Base-by-base conservation (phyloP, 306 rosid genomes). In the Castanospermum australe region DNA sequence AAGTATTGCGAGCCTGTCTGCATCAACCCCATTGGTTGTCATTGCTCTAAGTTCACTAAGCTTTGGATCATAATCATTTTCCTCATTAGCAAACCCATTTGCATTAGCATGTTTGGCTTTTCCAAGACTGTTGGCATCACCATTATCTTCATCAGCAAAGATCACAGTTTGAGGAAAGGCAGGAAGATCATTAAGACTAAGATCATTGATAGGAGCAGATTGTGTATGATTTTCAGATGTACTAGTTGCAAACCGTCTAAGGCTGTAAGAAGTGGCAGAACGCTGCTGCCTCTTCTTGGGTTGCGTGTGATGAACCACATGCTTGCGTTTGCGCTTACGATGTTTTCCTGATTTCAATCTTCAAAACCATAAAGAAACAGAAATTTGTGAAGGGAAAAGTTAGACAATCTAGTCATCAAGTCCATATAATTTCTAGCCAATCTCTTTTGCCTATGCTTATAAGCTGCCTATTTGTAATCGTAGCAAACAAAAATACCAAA, bases 21-120 rank as follows among this genome's bases (percentile, higher is more conserved):
- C 42, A 36, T 57, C 79, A 75, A 80, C 76, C 70, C 76, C 86
- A 65, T 83, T 81, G 52, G 79, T 67, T 50, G 84, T 48, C 5
- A 88, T 79, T 60, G 86, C 81, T 88, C 79, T 91, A 76, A 92
- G 96, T 83, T 95, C 96, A 44, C 94, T 95, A 32, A 91, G 93
- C 78, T 87, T 91, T 11, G 98, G 96, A 79, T 93, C 97, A 55
- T 89, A 88, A 39, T 92, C 92, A 33, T 68, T 86, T 82, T 79
- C 89, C 63, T 75, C 72, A 41, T 82, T 81, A 17, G 21, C 70
- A 63, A 62, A 59, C 50, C 56, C 78, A 80, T 64, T 88, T 18
- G 54, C 94, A 73, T 76, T 63, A 65, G 30, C 55, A 48, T 63
- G 78, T 68, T 36, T 77, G 21, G 64, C 38, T 17, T 38, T 63